Base-by-base conservation (phyloP, 2,329 filamentous ascomycete genomes). In the Hymenoscyphus albidus region DNA sequence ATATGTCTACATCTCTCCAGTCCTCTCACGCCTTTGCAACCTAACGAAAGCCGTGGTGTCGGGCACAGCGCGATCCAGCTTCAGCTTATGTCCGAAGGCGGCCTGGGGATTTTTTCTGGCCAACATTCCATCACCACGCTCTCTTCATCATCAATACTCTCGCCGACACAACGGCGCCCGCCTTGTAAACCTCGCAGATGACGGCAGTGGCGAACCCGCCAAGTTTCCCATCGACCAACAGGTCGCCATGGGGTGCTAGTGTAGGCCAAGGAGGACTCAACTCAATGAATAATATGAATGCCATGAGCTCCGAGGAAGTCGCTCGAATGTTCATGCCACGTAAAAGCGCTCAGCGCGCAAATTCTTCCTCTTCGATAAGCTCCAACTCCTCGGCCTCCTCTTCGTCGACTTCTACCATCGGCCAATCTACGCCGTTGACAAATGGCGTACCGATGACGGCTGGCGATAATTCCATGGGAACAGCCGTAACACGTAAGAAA, bases 321-420 rank as follows among this genome's bases (percentile, higher is more conserved):
- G 87, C 90, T 80, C 89, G 90, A 77, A 93, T 96, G 85, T 92
- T 96, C 77, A 89, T 91, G 84, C 91, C 92, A 74, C 91, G 93
- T 73, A 97, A 97, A 80, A 88, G 85, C 75, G 83, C 92, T 67
- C 91, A 94, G 77, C 88, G 94, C 76, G 89, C 89, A 74, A 96
- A 92, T 81, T 98, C 94, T 42, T 95, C 92, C 65, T 96, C 93
- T 3, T 97, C 93, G 57, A 83, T 96, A 69, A 51, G 22, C 44
- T 51, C 44, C 4, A 51, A n/a, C 9, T 90, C 91, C 14, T 86
- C 87, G 59, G 85, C 81, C 51, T 80, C 82, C 39, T 79, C 78
- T 64, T 84, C 85, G 16, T 88, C 86, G 5, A 81, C 79, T 12
- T 86, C 88, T 1, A 90, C 89, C 62, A 80, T 90, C 68, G 83